Evolutionary conservation across 805 yeast species (phyloP), one percentile per base, ranked within the genome.

Genomic region (Ogataea pignaliae): DNA sequence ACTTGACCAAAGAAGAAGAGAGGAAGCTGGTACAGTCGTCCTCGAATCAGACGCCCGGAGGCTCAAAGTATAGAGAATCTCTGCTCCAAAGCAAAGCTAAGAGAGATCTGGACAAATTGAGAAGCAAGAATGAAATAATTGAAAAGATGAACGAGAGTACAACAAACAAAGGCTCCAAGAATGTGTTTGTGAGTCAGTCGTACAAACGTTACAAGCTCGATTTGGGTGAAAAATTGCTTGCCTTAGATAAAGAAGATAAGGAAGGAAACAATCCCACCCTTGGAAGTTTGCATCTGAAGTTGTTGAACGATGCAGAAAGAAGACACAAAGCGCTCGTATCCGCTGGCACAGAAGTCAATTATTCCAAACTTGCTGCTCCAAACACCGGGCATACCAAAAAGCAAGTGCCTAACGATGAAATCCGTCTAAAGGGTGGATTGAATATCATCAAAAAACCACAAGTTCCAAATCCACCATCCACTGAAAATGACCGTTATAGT

Each of bases 171-270:
- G 26, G 7, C 26, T 21, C 59, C 15, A 70, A 66, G 39, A 75
- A 73, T 38, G 68, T 60, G 21, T 79, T 78, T 60, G 73, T 77
- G 10, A 72, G 81, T 1, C 56, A 65, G 1, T 71, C 73, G 0
- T 81, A 79, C 53, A 66, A 68, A 51, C 57, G 57, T 34, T 66
- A 66, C 42, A 68, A 66, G 48, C 61, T 61, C 33, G 43, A 41
- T 21, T 36, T 40, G 2, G 7, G 36, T 3, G 26, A 32, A 10
- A 32, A 32, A 14, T 14, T 37, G 29, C 29, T 40, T 36, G 17
- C 40, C 37, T 8, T 15, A 8, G 29, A n/a, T 14, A 14, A 30
- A 11, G n/a, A 30, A 16, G 28, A 21, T 15, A 15, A 34, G 12
- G 36, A 35, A 10, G 18, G 13, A 17, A 11, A 14, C 8, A 28